These are phyloP conservation scores for Echium plantagineum DNA, from an alignment of 257 asterid genomes.

Conservation along the genomic window DNA sequence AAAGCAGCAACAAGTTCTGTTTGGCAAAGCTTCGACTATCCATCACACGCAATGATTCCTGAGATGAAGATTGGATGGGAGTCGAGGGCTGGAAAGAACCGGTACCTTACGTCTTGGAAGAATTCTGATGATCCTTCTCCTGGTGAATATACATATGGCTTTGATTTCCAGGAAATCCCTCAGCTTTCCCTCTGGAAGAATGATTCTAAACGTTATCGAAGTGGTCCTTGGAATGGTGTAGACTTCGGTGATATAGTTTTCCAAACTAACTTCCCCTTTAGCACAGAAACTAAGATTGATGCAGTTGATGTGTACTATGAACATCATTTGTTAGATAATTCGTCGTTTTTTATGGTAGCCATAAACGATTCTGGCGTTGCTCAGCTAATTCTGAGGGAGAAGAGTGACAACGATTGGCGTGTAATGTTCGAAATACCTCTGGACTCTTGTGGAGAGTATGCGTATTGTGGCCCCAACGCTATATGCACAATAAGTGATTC, in stretches of 20 bases:
- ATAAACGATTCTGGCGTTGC: not conserved
- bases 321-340: not conserved
- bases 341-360: not conserved
- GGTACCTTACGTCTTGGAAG: constrained; percentile 12
- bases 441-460: constrained; percentile 24
- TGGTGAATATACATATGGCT: constrained; percentile 5
- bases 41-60: constrained; percentile 6
- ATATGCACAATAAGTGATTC: constrained; percentile 12
- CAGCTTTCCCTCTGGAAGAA: constrained; percentile 3
- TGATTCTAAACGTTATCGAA: not conserved
- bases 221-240: constrained; percentile 13
- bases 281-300: not conserved
- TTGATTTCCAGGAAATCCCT: constrained; percentile 3
- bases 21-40: constrained; percentile 16
- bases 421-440: constrained; percentile 10
- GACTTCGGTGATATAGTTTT: not conserved
- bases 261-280: not conserved
- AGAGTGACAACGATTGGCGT: constrained; percentile 18
- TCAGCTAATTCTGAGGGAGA: constrained; percentile 13
- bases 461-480: constrained; percentile 16
- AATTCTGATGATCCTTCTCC: constrained; percentile 14
- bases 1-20: not conserved
- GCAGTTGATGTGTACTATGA: constrained; percentile 6
- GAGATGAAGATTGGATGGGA: constrained; percentile 16
- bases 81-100: constrained; percentile 1